Conservation (phyloP, 805 yeast genomes). For the Schwanniomyces sp. region DNA sequence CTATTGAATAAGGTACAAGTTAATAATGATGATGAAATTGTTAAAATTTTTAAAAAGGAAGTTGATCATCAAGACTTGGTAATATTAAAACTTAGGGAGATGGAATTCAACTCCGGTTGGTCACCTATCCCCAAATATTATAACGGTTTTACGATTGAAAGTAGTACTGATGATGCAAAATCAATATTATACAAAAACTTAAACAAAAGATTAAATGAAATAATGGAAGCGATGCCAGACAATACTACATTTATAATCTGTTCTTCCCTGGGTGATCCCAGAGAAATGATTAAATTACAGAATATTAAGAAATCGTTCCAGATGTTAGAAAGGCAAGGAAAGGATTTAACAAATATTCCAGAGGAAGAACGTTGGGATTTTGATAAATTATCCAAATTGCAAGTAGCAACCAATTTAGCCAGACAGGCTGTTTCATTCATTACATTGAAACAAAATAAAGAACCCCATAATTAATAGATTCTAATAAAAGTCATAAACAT, state of each 20-base stretch:
- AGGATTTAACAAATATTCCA: conserved; percentile 40
- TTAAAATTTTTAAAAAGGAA: conserved; percentile 39
- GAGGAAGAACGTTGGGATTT: conserved; percentile 50
- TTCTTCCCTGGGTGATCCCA: conserved; percentile 63
- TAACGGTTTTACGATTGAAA: conserved; percentile 15
- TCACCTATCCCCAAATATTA: conserved; percentile 18
- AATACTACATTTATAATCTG: conserved; percentile 61
- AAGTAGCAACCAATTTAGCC: conserved; percentile 49
- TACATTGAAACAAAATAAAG: conserved; percentile 33
- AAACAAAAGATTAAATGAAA: conserved; percentile 42
- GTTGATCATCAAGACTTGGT: conserved; percentile 44
- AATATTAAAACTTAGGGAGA: conserved; percentile 56
- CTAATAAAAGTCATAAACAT: background rate
- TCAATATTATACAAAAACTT: conserved; percentile 27
- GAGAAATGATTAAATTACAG: conserved; percentile 48
- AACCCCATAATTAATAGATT: background rate
- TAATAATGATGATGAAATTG: conserved; percentile 59
- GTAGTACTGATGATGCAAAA: conserved; percentile 7
- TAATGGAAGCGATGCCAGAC: conserved; percentile 56
- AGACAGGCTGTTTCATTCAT: conserved; percentile 62
- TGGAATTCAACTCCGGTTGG: conserved; percentile 45
- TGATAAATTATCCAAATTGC: conserved; percentile 47
- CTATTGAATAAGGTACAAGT: conserved; percentile 39
- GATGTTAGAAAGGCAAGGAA: conserved; percentile 39
- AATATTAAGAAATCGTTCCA: conserved; percentile 42